Evolutionary conservation across 768 basidiomycete genomes (phyloP).

Genomic region (Tephrocybe sp.): DNA sequence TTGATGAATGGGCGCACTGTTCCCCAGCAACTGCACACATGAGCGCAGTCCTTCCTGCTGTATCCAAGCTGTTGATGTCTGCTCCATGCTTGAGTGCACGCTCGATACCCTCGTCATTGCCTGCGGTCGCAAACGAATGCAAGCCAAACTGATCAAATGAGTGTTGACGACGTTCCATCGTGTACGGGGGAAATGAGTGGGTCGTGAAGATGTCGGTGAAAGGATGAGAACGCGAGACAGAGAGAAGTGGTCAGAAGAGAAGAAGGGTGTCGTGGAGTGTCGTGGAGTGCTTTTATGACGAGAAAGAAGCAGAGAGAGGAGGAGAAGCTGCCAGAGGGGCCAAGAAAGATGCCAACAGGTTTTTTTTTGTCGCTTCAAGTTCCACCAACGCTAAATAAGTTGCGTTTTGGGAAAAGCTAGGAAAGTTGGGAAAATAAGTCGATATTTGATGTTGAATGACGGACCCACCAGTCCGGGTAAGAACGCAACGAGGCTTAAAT

Average conservation of each 20-base stretch:
- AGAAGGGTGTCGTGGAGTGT: slow-evolving; percentile 9
- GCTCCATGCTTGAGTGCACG: slow-evolving; percentile 57
- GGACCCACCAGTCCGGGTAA: slow-evolving; percentile 9
- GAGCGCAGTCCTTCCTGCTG: slow-evolving; percentile 57
- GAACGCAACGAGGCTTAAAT: slow-evolving; percentile 18
- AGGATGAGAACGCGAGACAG: neutral
- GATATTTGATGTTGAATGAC: slow-evolving; percentile 8
- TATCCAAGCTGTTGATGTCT: slow-evolving; percentile 66
- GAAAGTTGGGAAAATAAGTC: slow-evolving; percentile 16
- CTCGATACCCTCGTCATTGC: slow-evolving; percentile 51
- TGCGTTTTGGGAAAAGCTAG: slow-evolving; percentile 12
- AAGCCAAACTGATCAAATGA: slow-evolving; percentile 39
- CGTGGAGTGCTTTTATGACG: slow-evolving; percentile 7
- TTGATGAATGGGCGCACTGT: slow-evolving; percentile 45
- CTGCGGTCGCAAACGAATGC: slow-evolving; percentile 55
- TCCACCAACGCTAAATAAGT: slow-evolving; percentile 1
- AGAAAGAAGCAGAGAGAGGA: slow-evolving; percentile 9
- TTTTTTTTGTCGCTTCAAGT: slow-evolving; percentile 6
- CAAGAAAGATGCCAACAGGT: slow-evolving; percentile 7
- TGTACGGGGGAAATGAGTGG: slow-evolving; percentile 6
- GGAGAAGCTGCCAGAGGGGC: slow-evolving; percentile 10
- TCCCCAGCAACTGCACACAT: slow-evolving; percentile 73
- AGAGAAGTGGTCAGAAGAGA: slow-evolving; percentile 3
- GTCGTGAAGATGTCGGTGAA: slow-evolving; percentile 12
- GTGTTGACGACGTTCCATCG: slow-evolving; percentile 25